Percentiles rank a stretch among this genome's conserved stretches.
These are phyloP conservation scores for Spiraea crenata DNA, from an alignment of 331 rosid genomes.

Conservation along the genomic window DNA sequence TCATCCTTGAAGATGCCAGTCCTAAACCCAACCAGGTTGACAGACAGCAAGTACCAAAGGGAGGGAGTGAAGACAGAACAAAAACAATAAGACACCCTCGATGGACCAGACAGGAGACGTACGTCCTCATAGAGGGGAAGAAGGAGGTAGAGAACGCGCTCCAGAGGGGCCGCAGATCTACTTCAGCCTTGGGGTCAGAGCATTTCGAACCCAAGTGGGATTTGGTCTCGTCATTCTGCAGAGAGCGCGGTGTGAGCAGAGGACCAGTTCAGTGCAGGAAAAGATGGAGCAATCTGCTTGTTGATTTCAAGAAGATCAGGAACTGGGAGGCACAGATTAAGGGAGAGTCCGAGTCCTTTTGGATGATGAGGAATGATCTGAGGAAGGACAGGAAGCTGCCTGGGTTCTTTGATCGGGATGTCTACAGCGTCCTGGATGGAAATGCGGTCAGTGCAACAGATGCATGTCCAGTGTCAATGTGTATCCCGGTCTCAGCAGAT, in stretches of 20 bases:
- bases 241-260: slow-evolving; percentile 38
- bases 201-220: slow-evolving; percentile 50
- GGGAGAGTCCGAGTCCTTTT: slow-evolving; percentile 42
- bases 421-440: slow-evolving; percentile 42
- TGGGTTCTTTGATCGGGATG: slow-evolving; percentile 53
- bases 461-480: slow-evolving; percentile 36
- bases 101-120: slow-evolving; percentile 44
- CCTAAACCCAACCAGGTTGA: neutral
- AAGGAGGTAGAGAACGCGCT: slow-evolving; percentile 36
- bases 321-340: slow-evolving; percentile 40
- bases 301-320: slow-evolving; percentile 36
- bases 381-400: slow-evolving; percentile 51
- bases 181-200: slow-evolving; percentile 11
- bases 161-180: slow-evolving; percentile 21
- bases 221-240: slow-evolving; percentile 40
- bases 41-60: neutral
- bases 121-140: slow-evolving; percentile 51
- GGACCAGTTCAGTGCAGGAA: slow-evolving; percentile 42
- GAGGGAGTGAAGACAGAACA: slow-evolving; percentile 11
- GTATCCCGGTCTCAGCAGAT: slow-evolving; percentile 21
- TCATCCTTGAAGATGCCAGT: slow-evolving; percentile 1
- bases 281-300: slow-evolving; percentile 25
- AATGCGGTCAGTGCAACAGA: slow-evolving; percentile 5
- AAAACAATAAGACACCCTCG: slow-evolving; percentile 47
- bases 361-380: slow-evolving; percentile 53